Percentiles rank a stretch among this genome's conserved stretches.
Conservation (phyloP, 495 filamentous ascomycete species). For the Lasiosphaeriaceae sp. region DNA sequence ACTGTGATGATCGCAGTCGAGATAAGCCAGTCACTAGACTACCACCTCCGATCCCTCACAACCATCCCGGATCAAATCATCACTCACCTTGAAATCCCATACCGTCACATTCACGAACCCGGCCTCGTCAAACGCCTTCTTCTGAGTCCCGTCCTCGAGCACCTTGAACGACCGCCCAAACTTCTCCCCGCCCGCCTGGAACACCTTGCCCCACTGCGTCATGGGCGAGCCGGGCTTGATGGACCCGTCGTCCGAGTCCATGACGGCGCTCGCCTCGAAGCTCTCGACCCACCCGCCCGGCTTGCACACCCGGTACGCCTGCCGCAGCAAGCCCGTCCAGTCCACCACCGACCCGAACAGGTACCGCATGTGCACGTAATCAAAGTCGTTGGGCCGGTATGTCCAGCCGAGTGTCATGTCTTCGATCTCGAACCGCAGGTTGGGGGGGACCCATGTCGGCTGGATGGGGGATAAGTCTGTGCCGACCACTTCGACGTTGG, state of each 20-base stretch:
- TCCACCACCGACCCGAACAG: conserved; percentile 48
- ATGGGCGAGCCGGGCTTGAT: conserved; percentile 10
- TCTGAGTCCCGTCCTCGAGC: conserved; percentile 26
- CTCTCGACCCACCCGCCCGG: conserved; percentile 28
- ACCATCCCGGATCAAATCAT: not conserved
- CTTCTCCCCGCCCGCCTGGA: conserved; percentile 9
- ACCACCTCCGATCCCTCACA: not conserved
- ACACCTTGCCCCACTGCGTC: conserved; percentile 19
- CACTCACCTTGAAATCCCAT: conserved; percentile 12
- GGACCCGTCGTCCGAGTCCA: conserved; percentile 18
- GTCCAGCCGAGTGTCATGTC: conserved; percentile 48
- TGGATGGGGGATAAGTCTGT: conserved; percentile 63
- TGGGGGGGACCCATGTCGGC: conserved; percentile 45
- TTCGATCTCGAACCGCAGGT: conserved; percentile 50
- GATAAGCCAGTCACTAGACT: not conserved
- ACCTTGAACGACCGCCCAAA: conserved; percentile 13
- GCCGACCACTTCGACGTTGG: conserved; percentile 53
- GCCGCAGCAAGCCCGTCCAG: conserved; percentile 45
- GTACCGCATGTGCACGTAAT: conserved; percentile 56
- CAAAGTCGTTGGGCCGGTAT: conserved; percentile 46
- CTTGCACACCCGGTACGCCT: conserved; percentile 22
- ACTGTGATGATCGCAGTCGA: not conserved
- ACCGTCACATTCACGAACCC: conserved; percentile 41
- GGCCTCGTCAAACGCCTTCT: conserved; percentile 39
- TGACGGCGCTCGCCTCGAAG: conserved; percentile 21